Conservation (phyloP, 768 basidiomycete species). For the Naganishia onofrii region DNA sequence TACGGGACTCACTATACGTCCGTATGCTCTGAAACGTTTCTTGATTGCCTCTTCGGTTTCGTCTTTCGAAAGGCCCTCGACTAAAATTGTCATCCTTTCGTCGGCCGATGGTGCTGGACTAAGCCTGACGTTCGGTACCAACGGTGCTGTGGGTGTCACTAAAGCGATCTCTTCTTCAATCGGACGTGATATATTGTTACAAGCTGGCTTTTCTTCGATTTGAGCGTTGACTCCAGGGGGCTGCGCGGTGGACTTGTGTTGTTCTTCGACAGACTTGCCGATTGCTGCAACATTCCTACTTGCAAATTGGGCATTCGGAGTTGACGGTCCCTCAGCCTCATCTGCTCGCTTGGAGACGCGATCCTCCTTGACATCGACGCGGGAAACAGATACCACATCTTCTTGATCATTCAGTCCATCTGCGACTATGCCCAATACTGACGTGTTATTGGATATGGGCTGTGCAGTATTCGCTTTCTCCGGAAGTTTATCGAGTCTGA, state of each 20-base stretch:
- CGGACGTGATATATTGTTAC: background rate
- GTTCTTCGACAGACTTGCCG: no score
- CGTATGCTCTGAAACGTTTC: slow-evolving; percentile 3
- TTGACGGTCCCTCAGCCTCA: no score
- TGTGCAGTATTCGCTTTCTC: background rate
- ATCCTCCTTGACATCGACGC: background rate
- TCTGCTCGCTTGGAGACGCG: no score
- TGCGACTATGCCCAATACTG: background rate
- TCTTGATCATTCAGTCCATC: background rate
- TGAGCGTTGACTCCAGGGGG: no score
- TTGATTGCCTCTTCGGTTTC: slow-evolving; percentile 16
- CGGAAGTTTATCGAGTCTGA: background rate
- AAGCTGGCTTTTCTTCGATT: no score
- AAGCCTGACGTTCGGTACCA: slow-evolving; percentile 1
- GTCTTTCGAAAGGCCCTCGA: background rate
- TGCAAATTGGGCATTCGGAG: no score
- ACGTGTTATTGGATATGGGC: background rate
- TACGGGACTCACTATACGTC: background rate
- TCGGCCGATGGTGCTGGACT: slow-evolving; percentile 7
- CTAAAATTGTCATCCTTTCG: slow-evolving; percentile 5
- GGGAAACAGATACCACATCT: background rate
- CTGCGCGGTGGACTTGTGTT: no score
- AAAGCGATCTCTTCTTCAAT: background rate
- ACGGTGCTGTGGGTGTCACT: background rate
- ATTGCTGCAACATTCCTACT: no score